phyloP scores from a whole-genome alignment of 495 filamentous ascomycete species.

The Podospora pseudopauciseta region DNA sequence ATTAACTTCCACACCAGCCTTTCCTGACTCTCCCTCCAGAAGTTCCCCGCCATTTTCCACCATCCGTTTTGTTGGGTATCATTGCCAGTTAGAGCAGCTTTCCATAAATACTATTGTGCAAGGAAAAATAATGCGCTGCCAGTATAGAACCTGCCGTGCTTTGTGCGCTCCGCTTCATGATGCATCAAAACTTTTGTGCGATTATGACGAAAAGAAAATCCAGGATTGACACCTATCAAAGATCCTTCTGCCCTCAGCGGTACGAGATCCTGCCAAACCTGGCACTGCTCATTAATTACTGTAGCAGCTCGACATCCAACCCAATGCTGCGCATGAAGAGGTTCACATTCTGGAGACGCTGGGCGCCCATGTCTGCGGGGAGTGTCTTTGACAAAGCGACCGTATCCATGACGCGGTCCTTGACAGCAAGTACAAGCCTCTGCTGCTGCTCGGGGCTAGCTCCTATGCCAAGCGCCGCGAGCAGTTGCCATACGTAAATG shows the following conservation, averaged over 20 bases:
- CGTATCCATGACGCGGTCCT: slow-evolving; percentile 98
- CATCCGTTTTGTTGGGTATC: neutral
- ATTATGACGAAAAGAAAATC: neutral
- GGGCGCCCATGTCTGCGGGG: slow-evolving; percentile 74
- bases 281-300: slow-evolving; percentile 37
- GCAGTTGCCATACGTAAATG: slow-evolving; percentile 95
- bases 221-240: neutral
- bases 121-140: neutral
- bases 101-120: neutral
- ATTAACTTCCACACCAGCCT: neutral
- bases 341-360: slow-evolving; percentile 87
- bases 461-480: slow-evolving; percentile 88
- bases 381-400: slow-evolving; percentile 81
- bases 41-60: neutral
- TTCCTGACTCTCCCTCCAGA: neutral
- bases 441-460: slow-evolving; percentile 92
- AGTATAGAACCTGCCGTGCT: neutral
- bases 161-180: neutral
- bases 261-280: too few species aligned
- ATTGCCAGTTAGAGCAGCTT: neutral
- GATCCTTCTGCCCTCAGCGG: too few species aligned
- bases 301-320: slow-evolving; percentile 89
- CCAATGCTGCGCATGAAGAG: slow-evolving; percentile 98
- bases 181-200: neutral
- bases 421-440: slow-evolving; percentile 87